Evolutionary conservation across 1,284 basidiomycete species (phyloP).

Genomic region (Marasmius tenuissimus): DNA sequence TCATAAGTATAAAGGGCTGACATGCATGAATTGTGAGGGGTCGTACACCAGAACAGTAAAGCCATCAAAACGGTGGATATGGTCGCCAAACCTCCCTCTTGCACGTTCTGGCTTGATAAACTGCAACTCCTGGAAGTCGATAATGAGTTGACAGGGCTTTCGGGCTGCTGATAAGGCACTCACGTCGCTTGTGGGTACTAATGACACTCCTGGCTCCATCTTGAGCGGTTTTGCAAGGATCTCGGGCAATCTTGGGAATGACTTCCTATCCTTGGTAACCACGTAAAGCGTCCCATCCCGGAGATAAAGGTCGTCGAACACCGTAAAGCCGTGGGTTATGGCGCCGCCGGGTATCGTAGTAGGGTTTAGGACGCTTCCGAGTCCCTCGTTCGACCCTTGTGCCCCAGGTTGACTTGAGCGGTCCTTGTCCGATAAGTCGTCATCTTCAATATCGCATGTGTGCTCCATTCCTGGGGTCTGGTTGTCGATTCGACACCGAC

Average conservation of each 20-base stretch:
- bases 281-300: constrained; percentile 26
- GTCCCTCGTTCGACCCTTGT: too few relatives aligned
- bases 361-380: too few relatives aligned
- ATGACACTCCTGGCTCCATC: constrained; percentile 15
- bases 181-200: constrained; percentile 25
- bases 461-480: too few relatives aligned
- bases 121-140: constrained; percentile 28
- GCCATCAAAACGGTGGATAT: constrained; percentile 27
- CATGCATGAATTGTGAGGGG: constrained; percentile 34
- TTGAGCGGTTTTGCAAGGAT: constrained; percentile 17
- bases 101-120: constrained; percentile 29
- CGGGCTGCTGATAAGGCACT: neutral
- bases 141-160: neutral
- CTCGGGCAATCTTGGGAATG: constrained; percentile 18
- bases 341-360: constrained; percentile 20
- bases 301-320: constrained; percentile 26
- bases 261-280: constrained; percentile 18
- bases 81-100: constrained; percentile 25
- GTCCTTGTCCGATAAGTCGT: too few relatives aligned
- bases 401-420: too few relatives aligned
- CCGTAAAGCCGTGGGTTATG: constrained; percentile 21
- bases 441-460: too few relatives aligned
- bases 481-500: too few relatives aligned
- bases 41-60: constrained; percentile 36
- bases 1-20: constrained; percentile 10